A percentile compares a stretch with the other conserved stretches of the same genome.
phyloP scores from a whole-genome alignment of 768 basidiomycete species.

The Pleurotus cornucopiae region DNA sequence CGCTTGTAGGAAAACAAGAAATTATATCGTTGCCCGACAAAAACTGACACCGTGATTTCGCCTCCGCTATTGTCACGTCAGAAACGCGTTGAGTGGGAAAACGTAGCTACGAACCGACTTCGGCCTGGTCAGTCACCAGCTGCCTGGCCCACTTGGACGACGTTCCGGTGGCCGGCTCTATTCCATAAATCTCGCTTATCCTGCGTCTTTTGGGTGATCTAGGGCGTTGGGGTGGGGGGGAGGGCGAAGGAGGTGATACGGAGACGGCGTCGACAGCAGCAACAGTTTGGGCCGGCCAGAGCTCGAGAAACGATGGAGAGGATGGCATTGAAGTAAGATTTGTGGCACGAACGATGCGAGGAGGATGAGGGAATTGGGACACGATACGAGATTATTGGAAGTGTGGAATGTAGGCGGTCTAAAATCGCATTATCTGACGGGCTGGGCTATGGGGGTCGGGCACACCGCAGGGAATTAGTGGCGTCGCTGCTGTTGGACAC shows the following conservation, averaged over 20 bases:
- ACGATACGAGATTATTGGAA: constrained; percentile 15
- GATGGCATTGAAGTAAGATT: constrained; percentile 28
- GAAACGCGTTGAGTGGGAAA: constrained; percentile 6
- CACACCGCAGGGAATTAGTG: constrained; percentile 11
- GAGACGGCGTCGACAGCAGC: constrained; percentile 12
- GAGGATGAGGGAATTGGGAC: constrained; percentile 17
- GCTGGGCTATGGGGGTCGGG: neutral
- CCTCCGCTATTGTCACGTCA: constrained; percentile 27
- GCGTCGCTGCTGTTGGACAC: constrained; percentile 12
- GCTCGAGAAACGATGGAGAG: constrained; percentile 26
- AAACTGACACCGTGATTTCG: constrained; percentile 46
- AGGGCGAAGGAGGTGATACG: constrained; percentile 10
- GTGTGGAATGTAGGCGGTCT: constrained; percentile 18
- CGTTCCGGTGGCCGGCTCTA: constrained; percentile 13
- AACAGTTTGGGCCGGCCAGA: constrained; percentile 43
- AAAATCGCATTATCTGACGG: constrained; percentile 28
- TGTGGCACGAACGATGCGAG: constrained; percentile 12
- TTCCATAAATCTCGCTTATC: constrained; percentile 12
- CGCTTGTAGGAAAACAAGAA: constrained; percentile 68
- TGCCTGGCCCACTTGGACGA: constrained; percentile 31
- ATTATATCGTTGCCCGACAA: constrained; percentile 65
- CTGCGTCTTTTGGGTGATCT: constrained; percentile 29
- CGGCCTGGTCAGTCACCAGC: constrained; percentile 29
- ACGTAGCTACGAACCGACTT: constrained; percentile 25
- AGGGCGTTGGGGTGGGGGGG: constrained; percentile 12